Conservation (phyloP, 106 monocot species). For the Hemerocallis citrina region DNA sequence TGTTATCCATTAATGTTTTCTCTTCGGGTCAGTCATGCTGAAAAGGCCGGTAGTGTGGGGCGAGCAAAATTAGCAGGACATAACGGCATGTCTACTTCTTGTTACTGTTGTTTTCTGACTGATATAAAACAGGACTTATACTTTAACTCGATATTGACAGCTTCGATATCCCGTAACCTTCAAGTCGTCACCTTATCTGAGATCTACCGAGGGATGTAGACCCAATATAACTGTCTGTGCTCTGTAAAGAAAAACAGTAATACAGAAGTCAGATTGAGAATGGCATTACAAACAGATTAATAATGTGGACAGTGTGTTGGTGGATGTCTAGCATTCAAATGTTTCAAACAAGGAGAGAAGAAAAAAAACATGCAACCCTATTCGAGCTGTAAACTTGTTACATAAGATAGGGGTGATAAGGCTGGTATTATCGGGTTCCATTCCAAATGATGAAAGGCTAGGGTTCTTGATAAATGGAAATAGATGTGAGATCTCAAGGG, state of each 20-base stretch:
- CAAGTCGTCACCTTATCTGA: conserved; percentile 17
- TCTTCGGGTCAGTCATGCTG: no score
- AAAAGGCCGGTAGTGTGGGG: no score
- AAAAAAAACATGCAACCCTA: not conserved
- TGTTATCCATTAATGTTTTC: no score
- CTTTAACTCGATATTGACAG: no score
- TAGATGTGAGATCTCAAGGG: not conserved
- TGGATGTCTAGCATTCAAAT: not conserved
- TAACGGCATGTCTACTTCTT: no score
- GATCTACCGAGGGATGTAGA: conserved; percentile 19
- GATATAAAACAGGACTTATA: no score
- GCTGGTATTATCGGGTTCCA: no score
- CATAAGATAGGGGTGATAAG: no score
- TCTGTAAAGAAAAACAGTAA: conserved; percentile 10
- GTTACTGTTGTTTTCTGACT: no score
- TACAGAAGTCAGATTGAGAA: not conserved
- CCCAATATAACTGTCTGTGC: conserved; percentile 13
- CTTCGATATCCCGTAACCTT: no score
- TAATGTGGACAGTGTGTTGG: not conserved
- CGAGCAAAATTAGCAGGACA: no score
- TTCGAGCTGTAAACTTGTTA: not conserved
- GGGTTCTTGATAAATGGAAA: not conserved
- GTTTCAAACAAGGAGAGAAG: not conserved
- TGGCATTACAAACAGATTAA: not conserved
- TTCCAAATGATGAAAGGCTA: not conserved